These are phyloP conservation scores for Saccharomyces pastorianus DNA, from an alignment of 1,139 yeast genomes.

Conservation along the genomic window DNA sequence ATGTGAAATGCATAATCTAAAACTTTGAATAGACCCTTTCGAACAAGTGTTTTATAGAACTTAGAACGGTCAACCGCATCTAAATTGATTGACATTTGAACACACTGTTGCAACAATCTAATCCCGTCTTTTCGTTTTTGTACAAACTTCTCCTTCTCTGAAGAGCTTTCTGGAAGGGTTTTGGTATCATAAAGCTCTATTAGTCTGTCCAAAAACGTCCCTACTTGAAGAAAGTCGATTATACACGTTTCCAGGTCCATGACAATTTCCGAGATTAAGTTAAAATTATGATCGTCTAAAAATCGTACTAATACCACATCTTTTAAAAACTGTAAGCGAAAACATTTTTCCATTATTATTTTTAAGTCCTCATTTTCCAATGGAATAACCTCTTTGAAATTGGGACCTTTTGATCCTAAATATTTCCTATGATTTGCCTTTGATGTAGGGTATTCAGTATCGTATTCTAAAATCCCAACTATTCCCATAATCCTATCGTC, in stretches of 20 bases:
- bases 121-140: slow-evolving; percentile 60
- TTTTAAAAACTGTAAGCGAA: slow-evolving; percentile 67
- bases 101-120: slow-evolving; percentile 71
- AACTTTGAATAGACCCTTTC: slow-evolving; percentile 62
- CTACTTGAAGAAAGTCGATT: slow-evolving; percentile 55
- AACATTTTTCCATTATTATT: slow-evolving; percentile 60
- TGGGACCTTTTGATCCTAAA: slow-evolving; percentile 44
- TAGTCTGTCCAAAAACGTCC: slow-evolving; percentile 42
- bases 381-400: slow-evolving; percentile 67
- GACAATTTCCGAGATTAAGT: slow-evolving; percentile 42
- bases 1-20: slow-evolving; percentile 65
- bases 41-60: slow-evolving; percentile 57
- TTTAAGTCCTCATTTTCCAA: slow-evolving; percentile 44
- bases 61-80: slow-evolving; percentile 56
- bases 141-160: slow-evolving; percentile 12
- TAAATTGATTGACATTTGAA: slow-evolving; percentile 60
- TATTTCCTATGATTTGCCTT: slow-evolving; percentile 75
- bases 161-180: background rate
- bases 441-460: slow-evolving; percentile 69
- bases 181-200: slow-evolving; percentile 45
- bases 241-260: slow-evolving; percentile 35
- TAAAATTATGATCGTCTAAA: slow-evolving; percentile 71
- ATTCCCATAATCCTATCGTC: slow-evolving; percentile 57
- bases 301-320: slow-evolving; percentile 79
- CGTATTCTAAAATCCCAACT: slow-evolving; percentile 85